Evolutionary conservation across 1,284 basidiomycete species (phyloP), one percentile per base, ranked within the genome.

Genomic region (Trichosporon sp.): DNA sequence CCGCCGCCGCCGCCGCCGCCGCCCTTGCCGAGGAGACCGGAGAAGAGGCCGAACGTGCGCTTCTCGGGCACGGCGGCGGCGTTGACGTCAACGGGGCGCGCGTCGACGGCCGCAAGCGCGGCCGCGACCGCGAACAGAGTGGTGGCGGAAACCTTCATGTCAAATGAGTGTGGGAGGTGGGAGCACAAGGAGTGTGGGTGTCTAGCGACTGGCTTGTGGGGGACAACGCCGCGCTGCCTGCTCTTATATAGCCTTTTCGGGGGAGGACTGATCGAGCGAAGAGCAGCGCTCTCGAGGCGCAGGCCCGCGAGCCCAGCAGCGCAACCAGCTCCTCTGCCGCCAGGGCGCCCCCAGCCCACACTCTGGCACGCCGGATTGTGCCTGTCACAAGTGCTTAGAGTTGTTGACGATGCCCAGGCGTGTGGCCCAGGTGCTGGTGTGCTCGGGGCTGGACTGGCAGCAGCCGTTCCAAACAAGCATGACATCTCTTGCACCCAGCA

Each of bases 121-220:
- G 56, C 56, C 29, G 56, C 56, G 56, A 60, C 15, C 2, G 56
- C 56, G 29, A 60, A 60, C 29, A 60, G 56, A 18, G 56, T 60
- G 27, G 56, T 60, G 56, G 56, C 13, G 15, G 56, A 31, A 18
- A 60, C 29, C 56, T 60, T 60, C 56, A 60, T 60, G 5, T 2
- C 21, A 60, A 60, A 58, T 15, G 56, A 31, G 56, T 60, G 56
- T 60, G 18, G 29, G 18, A 12, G 31, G 27, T 29, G n/a, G n/a
- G n/a, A n/a, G n/a, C n/a, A n/a, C n/a, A 60, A 60, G 56, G 56
- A 60, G 27, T 60, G 56, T 31, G 27, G 56, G 56, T 60, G 27
- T 51, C n/a, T n/a, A 21, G 56, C 15, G 56, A 31, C 56, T n/a
- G 56, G 18, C 9, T 18, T 31, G 27, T 27, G 53, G 3, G 8